phyloP scores from a whole-genome alignment of 352 stramenopile species.

The Phytopythium mirpurense region DNA sequence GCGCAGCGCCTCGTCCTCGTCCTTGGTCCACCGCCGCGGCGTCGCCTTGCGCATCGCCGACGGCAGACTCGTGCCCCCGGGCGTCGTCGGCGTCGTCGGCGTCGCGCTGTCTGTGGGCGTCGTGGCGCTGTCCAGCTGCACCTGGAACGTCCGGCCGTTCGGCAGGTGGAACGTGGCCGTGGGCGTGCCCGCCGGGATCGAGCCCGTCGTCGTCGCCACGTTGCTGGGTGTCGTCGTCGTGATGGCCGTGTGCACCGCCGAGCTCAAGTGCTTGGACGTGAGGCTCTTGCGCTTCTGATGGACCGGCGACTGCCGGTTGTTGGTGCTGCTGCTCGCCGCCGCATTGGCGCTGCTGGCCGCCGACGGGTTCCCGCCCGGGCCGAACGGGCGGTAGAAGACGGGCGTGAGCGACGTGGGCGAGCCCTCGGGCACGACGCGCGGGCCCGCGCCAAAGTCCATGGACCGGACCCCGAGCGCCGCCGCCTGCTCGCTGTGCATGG shows the following conservation, averaged over 20 bases:
- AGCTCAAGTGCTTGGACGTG: conserved; percentile 59
- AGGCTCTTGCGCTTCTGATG: conserved; percentile 68
- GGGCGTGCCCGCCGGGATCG: conserved; percentile 23
- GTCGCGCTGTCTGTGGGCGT: background rate
- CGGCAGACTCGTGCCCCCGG: conserved; percentile 15
- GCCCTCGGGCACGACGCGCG: conserved; percentile 9
- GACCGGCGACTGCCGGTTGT: conserved; percentile 40
- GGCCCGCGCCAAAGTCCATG: background rate
- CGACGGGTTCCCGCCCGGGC: conserved; percentile 8
- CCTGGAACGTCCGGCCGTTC: conserved; percentile 73
- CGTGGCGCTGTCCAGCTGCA: conserved; percentile 47
- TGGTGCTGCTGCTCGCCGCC: conserved; percentile 5
- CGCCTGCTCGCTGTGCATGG: background rate
- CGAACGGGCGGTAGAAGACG: conserved; percentile 40
- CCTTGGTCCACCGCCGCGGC: conserved; percentile 78
- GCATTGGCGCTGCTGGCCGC: background rate
- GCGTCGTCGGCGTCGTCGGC: conserved; percentile 30
- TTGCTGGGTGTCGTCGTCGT: background rate
- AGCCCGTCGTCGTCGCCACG: conserved; percentile 13
- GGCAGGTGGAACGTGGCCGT: conserved; percentile 14
- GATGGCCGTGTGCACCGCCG: conserved; percentile 7
- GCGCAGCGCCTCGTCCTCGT: conserved; percentile 86
- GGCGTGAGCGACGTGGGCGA: conserved; percentile 40
- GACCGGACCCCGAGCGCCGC: background rate
- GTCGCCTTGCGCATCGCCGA: conserved; percentile 64